Base-by-base conservation (phyloP, 1,284 basidiomycete genomes). In the Sparassis latifolia region DNA sequence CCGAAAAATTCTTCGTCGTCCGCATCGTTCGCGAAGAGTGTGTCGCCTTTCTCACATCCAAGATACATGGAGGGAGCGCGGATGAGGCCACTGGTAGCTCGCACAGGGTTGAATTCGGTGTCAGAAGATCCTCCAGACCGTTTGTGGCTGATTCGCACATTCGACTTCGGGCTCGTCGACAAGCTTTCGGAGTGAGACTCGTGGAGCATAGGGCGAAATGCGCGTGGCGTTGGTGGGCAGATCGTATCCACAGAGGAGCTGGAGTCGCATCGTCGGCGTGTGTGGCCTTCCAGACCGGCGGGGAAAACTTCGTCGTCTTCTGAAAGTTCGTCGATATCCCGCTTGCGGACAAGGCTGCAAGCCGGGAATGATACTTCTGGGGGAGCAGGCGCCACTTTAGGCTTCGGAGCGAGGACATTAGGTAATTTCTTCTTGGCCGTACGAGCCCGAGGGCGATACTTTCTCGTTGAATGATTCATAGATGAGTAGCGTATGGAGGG, bases 351-450 rank as follows among this genome's bases (percentile, higher is more conserved):
- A 30, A 50, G 45, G n/a, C 42, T 39, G 35, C 52, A 50, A 7
- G 47, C 44, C 1, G 56, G 56, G 7, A 7, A 47, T 12, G 56
- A 55, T 33, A 58, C 55, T 43, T 44, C 28, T 1, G 52, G 56
- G 40, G 50, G 50, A 38, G 20, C 10, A 29, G 53, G 33, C 2
- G 33, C 39, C 12, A 45, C 3, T 38, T 55, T 49, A 30, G 39
- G 48, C 28, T 54, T 56, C 10, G 47, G n/a, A 3, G 45, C 27
- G 41, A 58, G 52, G 12, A 58, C n/a, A 5, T 49, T 42, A 30
- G 52, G 46, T 10, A 55, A 45, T 40, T 56, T 58, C 33, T 51
- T 48, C 42, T 52, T 55, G 10, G 56, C 32, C 2, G 54, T 51
- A 12, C 20, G 10, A 10, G 28, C 3, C 5, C 44, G 44, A 5